Evolutionary conservation across 768 basidiomycete species (phyloP).

Genomic region (Trametes coccinea): DNA sequence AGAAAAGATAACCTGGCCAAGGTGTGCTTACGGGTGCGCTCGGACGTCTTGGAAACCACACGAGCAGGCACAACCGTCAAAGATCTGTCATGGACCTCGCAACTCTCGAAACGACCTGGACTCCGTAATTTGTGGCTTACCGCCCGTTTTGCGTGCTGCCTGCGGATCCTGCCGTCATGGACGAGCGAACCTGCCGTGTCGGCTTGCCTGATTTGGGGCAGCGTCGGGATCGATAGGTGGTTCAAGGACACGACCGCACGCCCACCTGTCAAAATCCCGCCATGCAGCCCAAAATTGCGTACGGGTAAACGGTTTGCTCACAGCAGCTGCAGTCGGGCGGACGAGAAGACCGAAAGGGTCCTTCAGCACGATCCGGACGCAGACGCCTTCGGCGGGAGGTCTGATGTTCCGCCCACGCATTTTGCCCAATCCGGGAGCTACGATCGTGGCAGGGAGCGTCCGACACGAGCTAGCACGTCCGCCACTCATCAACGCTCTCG

Average conservation of each 20-base stretch:
- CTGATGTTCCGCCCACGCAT: neutral
- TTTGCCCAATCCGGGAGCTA: neutral
- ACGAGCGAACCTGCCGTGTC: neutral
- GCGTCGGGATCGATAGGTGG: constrained; percentile 1
- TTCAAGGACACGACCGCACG: neutral
- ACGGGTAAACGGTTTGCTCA: neutral
- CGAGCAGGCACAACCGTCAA: no score
- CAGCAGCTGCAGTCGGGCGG: neutral
- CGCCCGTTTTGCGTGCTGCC: neutral
- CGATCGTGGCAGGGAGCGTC: neutral
- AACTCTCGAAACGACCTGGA: neutral
- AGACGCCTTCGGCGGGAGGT: neutral
- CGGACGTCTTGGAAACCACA: neutral
- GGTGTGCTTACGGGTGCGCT: neutral
- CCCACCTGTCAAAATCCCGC: neutral
- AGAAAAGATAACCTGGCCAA: no score
- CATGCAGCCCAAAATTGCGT: neutral
- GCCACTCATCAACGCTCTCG: constrained; percentile 3
- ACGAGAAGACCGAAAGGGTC: neutral
- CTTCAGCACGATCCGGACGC: neutral
- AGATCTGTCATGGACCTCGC: neutral
- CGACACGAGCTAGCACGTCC: constrained; percentile 3
- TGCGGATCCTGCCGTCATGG: no score
- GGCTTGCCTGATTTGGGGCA: neutral
- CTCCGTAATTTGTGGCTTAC: neutral